These are phyloP conservation scores for Boletus rubescentipes DNA, from an alignment of 768 basidiomycete species.

Conservation along the genomic window DNA sequence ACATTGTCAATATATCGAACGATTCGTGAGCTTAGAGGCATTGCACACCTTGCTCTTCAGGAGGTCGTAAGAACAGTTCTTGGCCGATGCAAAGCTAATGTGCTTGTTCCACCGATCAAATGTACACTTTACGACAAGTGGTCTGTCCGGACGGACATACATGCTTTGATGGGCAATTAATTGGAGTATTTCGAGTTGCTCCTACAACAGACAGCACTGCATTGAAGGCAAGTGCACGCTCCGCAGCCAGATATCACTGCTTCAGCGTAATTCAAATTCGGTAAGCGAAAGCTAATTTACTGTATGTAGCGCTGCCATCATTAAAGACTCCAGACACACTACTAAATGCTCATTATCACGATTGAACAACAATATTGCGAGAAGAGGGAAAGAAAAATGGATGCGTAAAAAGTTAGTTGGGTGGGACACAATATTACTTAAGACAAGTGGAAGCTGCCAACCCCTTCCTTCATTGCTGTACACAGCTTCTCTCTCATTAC, in stretches of 20 bases:
- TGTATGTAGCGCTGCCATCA: too few relatives aligned
- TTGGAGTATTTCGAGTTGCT: conserved; percentile 3
- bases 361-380: conserved; percentile 14
- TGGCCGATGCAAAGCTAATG: conserved; percentile 77
- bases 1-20: not conserved
- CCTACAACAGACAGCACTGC: conserved; percentile 2
- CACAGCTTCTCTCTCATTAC: conserved; percentile 83
- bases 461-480: conserved; percentile 88
- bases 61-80: conserved; percentile 74
- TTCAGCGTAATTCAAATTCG: not conserved
- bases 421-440: conserved; percentile 37
- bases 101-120: conserved; percentile 73
- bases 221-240: conserved; percentile 15
- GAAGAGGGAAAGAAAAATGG: conserved; percentile 3
- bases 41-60: conserved; percentile 67
- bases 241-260: conserved; percentile 23
- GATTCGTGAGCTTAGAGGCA: not conserved
- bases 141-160: conserved; percentile 63
- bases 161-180: conserved; percentile 20
- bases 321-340: not conserved
- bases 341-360: conserved; percentile 4
- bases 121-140: conserved; percentile 80
- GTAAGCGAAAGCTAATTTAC: conserved; percentile 8
- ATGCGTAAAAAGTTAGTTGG: conserved; percentile 25
- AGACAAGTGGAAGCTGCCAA: conserved; percentile 96